Evolutionary conservation across 345 rosid species (phyloP), one percentile per base, ranked within the genome.

Genomic region (Euphorbia peplus): DNA sequence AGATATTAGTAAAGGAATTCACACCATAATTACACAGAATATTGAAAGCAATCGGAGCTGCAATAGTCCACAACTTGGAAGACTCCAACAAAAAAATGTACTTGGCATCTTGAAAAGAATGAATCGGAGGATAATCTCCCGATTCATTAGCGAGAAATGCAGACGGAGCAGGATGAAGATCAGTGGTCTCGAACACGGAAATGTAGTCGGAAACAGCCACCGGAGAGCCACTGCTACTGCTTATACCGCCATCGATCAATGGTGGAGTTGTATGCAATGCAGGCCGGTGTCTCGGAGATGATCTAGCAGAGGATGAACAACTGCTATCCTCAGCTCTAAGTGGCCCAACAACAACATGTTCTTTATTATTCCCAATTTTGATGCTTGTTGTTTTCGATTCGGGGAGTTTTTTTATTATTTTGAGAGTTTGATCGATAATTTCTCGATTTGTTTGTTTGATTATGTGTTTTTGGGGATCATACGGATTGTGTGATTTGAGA

Each of bases 1-100:
- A 95, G 32, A 95, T 91, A 66, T 87, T 91, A n/a, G 99, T 91
- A 66, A 89, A 88, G 0, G 96, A 95, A 52, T 95, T 95, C 22
- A 88, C 70, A 12, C 95, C 99, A 63, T 95, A 95, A 67, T 88
- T 89, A 67, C 99, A 91, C 53, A 90, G 77, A 63, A 91, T 87
- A 60, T 89, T 95, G 81, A 95, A 95, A 2, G 96, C 96, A 51
- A 93, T 93, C 0, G 99, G 99, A 16, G 86, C 87, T 35, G 95
- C 96, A 28, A 95, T 95, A 9, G 63, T 72, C 99, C 99, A 95
- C 11, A 95, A 71, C 79, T 83, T 95, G 0, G 75, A 60, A 0
- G 95, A 73, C 72, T 95, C 99, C 29, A 80, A 39, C 14, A 65
- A 46, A 54, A 80, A 85, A 10, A 91, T 77, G 30, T 71, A 26